phyloP scores from a whole-genome alignment of 1,284 basidiomycete genomes.

The Pseudomicrostroma phylloplanum region DNA sequence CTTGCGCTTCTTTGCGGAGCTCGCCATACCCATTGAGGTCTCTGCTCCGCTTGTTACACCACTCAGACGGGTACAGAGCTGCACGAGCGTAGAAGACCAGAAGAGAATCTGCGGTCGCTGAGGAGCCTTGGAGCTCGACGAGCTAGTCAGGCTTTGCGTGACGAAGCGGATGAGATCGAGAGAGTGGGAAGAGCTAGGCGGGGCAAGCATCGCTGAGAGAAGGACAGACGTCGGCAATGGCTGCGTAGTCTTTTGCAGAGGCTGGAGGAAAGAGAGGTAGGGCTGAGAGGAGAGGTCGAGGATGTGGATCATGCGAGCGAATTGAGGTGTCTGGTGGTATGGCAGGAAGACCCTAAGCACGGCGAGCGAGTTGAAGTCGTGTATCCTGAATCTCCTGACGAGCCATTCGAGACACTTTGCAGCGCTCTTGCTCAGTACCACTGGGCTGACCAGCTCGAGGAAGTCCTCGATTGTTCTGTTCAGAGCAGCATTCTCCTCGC shows the following conservation, averaged over 20 bases:
- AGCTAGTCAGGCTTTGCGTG: slow-evolving; percentile 62
- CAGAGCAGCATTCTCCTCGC: slow-evolving; percentile 62
- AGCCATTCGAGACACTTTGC: slow-evolving; percentile 94
- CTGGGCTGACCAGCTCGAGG: slow-evolving; percentile 67
- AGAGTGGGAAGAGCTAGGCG: slow-evolving; percentile 53
- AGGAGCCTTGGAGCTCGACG: slow-evolving; percentile 54
- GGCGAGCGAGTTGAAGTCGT: slow-evolving; percentile 85
- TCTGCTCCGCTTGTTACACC: slow-evolving; percentile 51
- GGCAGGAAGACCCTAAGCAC: slow-evolving; percentile 79
- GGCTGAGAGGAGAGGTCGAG: slow-evolving; percentile 63
- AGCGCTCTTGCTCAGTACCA: slow-evolving; percentile 72
- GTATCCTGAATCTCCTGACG: slow-evolving; percentile 80
- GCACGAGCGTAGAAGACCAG: slow-evolving; percentile 73
- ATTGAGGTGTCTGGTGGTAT: slow-evolving; percentile 90
- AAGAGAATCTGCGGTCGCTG: slow-evolving; percentile 77
- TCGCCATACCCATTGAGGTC: slow-evolving; percentile 34
- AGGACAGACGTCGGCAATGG: slow-evolving; percentile 39
- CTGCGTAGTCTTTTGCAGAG: slow-evolving; percentile 35
- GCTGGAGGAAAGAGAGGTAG: slow-evolving; percentile 28
- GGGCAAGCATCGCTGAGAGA: slow-evolving; percentile 35
- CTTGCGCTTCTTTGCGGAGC: slow-evolving; percentile 24
- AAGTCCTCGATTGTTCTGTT: slow-evolving; percentile 63
- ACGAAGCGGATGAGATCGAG: slow-evolving; percentile 64
- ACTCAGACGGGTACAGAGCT: slow-evolving; percentile 56
- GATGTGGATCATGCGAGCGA: slow-evolving; percentile 85